Percentiles rank a stretch among this genome's conserved stretches.
Conservation (phyloP, 768 basidiomycete species). For the Pisolithus marmoratus region DNA sequence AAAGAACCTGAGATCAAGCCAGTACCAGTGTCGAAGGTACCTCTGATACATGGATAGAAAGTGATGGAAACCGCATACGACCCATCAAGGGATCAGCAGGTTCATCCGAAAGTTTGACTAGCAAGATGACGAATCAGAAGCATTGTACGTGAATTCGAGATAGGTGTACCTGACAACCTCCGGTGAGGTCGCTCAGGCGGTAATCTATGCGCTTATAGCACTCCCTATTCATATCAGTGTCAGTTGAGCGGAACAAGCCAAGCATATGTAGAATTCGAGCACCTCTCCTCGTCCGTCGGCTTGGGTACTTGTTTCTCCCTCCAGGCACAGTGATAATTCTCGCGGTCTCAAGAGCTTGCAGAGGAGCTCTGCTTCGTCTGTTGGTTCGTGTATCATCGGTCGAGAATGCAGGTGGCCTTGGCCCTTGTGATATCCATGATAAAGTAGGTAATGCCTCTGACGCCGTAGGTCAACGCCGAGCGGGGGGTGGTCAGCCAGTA, state of each 20-base stretch:
- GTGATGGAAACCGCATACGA: slow-evolving; percentile 53
- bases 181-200: neutral
- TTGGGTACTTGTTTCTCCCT: slow-evolving; percentile 78
- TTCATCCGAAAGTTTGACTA: slow-evolving; percentile 42
- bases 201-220: neutral
- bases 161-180: neutral
- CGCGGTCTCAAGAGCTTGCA: slow-evolving; percentile 67
- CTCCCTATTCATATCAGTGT: neutral
- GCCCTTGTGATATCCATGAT: slow-evolving; percentile 80
- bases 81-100: slow-evolving; percentile 51
- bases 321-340: slow-evolving; percentile 90
- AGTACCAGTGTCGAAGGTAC: slow-evolving; percentile 45
- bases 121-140: neutral
- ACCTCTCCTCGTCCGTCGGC: neutral
- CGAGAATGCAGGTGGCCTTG: slow-evolving; percentile 87
- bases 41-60: slow-evolving; percentile 63
- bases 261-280: too few relatives aligned
- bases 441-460: slow-evolving; percentile 87
- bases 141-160: neutral
- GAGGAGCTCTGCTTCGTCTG: slow-evolving; percentile 79
- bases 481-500: slow-evolving; percentile 88
- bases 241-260: neutral
- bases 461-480: slow-evolving; percentile 79
- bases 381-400: slow-evolving; percentile 78
- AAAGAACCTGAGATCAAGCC: slow-evolving; percentile 42